Evolutionary conservation across 139 green algal genomes (phyloP).

Genomic region (Micractinium conductrix): DNA sequence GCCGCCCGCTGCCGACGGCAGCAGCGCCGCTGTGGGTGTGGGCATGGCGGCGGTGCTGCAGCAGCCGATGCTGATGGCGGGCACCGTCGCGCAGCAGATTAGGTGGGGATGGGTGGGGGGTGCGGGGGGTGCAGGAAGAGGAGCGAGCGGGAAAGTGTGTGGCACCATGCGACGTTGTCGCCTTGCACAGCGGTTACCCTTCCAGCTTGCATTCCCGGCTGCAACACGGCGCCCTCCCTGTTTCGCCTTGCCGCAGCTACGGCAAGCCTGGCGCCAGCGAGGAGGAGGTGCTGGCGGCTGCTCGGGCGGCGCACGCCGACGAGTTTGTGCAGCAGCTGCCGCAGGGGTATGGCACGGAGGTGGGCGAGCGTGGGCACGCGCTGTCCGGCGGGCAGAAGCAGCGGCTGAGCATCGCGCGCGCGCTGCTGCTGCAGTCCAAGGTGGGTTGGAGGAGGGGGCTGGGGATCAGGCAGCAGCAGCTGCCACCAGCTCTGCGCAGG

Average conservation of each 20-base stretch:
- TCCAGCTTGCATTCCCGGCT: too few species aligned
- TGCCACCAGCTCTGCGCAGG: not conserved
- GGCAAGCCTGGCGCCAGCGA: slow-evolving; percentile 20
- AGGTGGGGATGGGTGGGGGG: slow-evolving; percentile 52
- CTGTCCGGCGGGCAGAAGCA: slow-evolving; percentile 80
- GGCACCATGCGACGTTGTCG: too few species aligned
- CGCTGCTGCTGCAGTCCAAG: slow-evolving; percentile 78
- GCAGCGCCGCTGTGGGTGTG: slow-evolving; percentile 68
- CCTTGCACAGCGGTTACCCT: too few species aligned
- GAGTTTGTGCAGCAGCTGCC: slow-evolving; percentile 79
- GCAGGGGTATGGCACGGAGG: slow-evolving; percentile 67
- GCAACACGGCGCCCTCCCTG: too few species aligned
- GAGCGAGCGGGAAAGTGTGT: not conserved
- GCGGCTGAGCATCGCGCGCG: slow-evolving; percentile 81
- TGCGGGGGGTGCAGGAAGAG: not conserved
- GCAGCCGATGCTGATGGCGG: slow-evolving; percentile 85
- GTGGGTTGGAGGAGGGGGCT: slow-evolving; percentile 33
- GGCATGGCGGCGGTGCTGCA: slow-evolving; percentile 82
- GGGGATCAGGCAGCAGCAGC: too few species aligned
- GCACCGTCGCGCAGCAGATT: slow-evolving; percentile 89
- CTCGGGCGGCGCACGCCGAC: slow-evolving; percentile 67
- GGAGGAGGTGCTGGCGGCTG: slow-evolving; percentile 20
- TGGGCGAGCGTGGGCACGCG: slow-evolving; percentile 59
- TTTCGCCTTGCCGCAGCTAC: not conserved
- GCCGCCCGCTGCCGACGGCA: slow-evolving; percentile 58